phyloP scores from a whole-genome alignment of 1,284 basidiomycete species.

The Ceratobasidium sp. region DNA sequence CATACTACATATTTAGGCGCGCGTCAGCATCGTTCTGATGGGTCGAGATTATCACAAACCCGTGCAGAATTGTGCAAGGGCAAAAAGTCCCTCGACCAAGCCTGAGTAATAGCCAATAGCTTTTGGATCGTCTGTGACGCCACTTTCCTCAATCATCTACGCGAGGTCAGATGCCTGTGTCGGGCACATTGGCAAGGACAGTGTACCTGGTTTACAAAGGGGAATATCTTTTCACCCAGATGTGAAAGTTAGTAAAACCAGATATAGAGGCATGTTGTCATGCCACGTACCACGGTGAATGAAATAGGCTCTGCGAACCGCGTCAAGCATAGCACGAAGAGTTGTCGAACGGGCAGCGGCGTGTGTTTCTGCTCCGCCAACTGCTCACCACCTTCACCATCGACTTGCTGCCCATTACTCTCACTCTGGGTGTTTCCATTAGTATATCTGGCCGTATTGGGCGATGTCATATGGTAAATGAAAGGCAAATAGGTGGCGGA shows the following conservation, averaged over 20 bases:
- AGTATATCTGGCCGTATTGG: no score
- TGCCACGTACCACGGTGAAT: conserved; percentile 47
- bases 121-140: conserved; percentile 56
- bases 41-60: conserved; percentile 20
- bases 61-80: conserved; percentile 51
- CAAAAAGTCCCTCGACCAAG: conserved; percentile 55
- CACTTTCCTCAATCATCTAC: conserved; percentile 56
- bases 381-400: conserved; percentile 1
- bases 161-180: conserved; percentile 27
- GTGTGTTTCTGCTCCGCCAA: conserved; percentile 5
- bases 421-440: no score
- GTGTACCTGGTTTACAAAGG: conserved; percentile 24
- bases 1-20: conserved; percentile 48
- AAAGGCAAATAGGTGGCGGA: no score
- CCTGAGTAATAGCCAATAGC: conserved; percentile 55
- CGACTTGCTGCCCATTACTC: no score
- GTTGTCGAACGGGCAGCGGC: conserved; percentile 53
- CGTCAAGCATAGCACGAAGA: conserved; percentile 56
- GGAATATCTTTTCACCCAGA: conserved; percentile 12
- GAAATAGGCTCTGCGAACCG: conserved; percentile 54
- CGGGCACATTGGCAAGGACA: no score
- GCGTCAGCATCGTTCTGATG: background rate
- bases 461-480: no score
- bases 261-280: background rate
- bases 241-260: background rate